Conservation (phyloP, 805 yeast genomes). For the Candida railenensis region DNA sequence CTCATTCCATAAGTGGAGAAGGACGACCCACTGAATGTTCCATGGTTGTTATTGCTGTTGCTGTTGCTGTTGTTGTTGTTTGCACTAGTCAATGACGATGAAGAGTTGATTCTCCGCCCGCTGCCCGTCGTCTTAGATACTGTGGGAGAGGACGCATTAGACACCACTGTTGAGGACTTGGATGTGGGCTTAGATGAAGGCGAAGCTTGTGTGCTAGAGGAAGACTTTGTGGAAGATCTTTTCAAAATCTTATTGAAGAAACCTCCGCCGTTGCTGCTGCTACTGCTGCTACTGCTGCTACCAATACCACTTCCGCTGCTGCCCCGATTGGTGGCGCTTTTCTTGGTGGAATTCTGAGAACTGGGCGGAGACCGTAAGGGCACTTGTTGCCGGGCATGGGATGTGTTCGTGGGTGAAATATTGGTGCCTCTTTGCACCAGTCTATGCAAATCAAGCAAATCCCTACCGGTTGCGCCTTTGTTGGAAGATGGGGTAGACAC, state of each 20-base stretch:
- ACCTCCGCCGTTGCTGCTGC: background rate
- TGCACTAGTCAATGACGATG: background rate
- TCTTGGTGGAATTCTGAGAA: background rate
- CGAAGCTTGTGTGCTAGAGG: background rate
- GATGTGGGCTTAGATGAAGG: too few relatives aligned
- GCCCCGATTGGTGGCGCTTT: too few relatives aligned
- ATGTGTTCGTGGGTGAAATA: background rate
- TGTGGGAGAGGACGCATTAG: background rate
- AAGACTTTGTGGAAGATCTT: background rate
- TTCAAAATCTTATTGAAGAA: conserved; percentile 6
- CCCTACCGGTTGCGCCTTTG: background rate
- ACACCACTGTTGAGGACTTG: background rate
- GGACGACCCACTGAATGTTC: background rate
- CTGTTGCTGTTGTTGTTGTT: background rate
- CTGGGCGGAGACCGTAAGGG: too few relatives aligned
- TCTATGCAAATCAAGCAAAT: background rate
- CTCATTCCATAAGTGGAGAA: background rate
- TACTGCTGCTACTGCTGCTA: too few relatives aligned
- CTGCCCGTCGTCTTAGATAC: background rate
- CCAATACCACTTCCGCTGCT: too few relatives aligned
- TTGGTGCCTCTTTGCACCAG: background rate
- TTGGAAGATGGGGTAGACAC: conserved; percentile 3
- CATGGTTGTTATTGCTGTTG: background rate
- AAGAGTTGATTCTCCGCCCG: background rate
- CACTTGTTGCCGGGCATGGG: too few relatives aligned